Evolutionary conservation across 164 flowering plant species (phyloP).

Genomic region (Berberis thunbergii): DNA sequence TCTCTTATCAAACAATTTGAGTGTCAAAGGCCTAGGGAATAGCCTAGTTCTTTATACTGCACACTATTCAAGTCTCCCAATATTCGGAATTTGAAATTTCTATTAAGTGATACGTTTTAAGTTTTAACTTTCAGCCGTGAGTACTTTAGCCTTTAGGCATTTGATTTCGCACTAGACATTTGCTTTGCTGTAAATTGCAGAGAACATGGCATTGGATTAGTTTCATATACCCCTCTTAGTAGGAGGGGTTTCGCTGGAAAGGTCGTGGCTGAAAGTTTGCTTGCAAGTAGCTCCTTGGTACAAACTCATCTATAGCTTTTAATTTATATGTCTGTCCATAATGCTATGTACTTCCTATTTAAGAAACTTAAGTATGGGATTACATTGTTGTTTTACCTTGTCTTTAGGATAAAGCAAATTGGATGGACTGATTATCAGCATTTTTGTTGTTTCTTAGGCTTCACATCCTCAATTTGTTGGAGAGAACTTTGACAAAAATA

Average conservation of each 20-base stretch:
- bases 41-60: no score
- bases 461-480: constrained; percentile 26
- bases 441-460: constrained; percentile 3
- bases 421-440: neutral
- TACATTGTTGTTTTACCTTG: neutral
- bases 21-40: no score
- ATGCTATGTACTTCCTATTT: no score
- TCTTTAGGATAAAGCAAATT: neutral
- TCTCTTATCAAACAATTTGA: no score
- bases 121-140: no score
- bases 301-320: neutral
- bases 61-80: no score
- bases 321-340: no score
- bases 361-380: neutral
- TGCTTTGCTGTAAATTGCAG: constrained; percentile 8
- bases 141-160: no score
- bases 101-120: no score
- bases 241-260: constrained; percentile 41
- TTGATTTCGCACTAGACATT: no score
- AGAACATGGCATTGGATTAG: constrained; percentile 38
- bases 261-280: constrained; percentile 23
- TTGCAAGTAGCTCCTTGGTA: constrained; percentile 18
- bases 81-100: no score
- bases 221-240: constrained; percentile 41
- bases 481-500: constrained; percentile 26